phyloP scores from a whole-genome alignment of 2,329 filamentous ascomycete species.

The Coniochaeta sp. region DNA sequence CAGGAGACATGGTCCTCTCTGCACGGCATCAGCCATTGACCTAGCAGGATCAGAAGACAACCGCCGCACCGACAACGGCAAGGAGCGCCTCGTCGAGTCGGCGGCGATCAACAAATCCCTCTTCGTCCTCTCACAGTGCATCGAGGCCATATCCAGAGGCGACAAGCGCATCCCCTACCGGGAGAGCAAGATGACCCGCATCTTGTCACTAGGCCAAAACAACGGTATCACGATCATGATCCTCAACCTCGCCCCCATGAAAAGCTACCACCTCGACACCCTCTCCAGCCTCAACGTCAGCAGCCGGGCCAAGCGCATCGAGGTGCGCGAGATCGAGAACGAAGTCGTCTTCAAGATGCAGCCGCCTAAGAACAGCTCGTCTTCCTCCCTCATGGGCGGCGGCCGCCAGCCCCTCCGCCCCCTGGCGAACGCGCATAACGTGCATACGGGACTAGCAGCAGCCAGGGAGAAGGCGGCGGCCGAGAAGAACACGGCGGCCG shows the following conservation, averaged over 20 bases:
- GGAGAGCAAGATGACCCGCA: constrained; percentile 95
- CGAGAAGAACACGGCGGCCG: constrained; percentile 38
- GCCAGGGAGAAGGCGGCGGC: constrained; percentile 25
- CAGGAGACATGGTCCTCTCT: constrained; percentile 58
- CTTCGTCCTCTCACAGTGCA: constrained; percentile 92
- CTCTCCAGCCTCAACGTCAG: constrained; percentile 91
- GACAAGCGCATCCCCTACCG: constrained; percentile 81
- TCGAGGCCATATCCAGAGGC: constrained; percentile 79
- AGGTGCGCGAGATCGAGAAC: constrained; percentile 92
- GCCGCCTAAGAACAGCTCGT: constrained; percentile 41
- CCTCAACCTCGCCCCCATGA: constrained; percentile 80
- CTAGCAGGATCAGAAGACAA: constrained; percentile 95
- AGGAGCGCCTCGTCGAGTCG: constrained; percentile 87
- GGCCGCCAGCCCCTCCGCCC: constrained; percentile 73
- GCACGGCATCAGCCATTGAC: constrained; percentile 89
- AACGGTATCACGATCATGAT: constrained; percentile 96
- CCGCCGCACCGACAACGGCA: constrained; percentile 85
- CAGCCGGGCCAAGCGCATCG: constrained; percentile 91
- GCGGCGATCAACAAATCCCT: constrained; percentile 97
- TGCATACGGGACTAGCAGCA: constrained; percentile 53
- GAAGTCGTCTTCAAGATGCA: constrained; percentile 81
- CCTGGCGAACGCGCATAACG: constrained; percentile 68
- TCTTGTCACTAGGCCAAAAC: constrained; percentile 87
- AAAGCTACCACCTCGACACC: constrained; percentile 89
- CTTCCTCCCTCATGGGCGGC: constrained; percentile 21